A percentile compares a stretch with the other conserved stretches of the same genome.
phyloP scores from a whole-genome alignment of 768 basidiomycete genomes.

The Tricholoma saponaceum region DNA sequence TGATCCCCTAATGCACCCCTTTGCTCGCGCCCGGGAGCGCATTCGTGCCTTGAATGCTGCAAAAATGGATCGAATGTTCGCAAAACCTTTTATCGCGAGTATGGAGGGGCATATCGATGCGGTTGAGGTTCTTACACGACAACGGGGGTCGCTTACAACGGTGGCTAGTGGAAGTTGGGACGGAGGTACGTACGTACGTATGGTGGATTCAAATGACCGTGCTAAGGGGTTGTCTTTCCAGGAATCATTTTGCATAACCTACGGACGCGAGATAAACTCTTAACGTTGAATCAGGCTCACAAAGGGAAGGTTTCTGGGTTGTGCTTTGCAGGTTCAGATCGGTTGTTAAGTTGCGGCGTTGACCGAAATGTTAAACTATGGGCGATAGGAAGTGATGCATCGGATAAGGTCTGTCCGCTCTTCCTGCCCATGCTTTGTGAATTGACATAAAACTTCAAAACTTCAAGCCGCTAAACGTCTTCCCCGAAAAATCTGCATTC shows the following conservation, averaged over 20 bases:
- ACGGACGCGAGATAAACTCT: conserved; percentile 47
- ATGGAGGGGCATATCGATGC: conserved; percentile 94
- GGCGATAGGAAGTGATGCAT: conserved; percentile 38
- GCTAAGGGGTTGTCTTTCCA: conserved; percentile 21
- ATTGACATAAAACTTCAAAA: background rate
- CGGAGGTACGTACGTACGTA: conserved; percentile 61
- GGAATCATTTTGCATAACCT: conserved; percentile 87
- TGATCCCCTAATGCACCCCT: conserved; percentile 93
- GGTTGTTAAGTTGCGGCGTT: conserved; percentile 75
- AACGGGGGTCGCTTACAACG: conserved; percentile 66
- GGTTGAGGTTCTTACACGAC: conserved; percentile 79
- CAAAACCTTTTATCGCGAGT: conserved; percentile 91
- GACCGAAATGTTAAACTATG: conserved; percentile 84
- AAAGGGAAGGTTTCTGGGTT: conserved; percentile 84
- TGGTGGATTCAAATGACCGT: background rate
- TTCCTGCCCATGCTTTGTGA: background rate
- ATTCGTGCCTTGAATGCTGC: conserved; percentile 91
- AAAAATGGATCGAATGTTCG: conserved; percentile 96
- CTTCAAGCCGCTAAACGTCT: conserved; percentile 67
- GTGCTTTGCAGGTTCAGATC: conserved; percentile 61
- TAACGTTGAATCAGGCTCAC: conserved; percentile 67
- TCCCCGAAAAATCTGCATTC: conserved; percentile 84
- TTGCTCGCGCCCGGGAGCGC: conserved; percentile 88
- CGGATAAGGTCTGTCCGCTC: conserved; percentile 27
- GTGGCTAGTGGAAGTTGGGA: conserved; percentile 95